Percentiles rank a stretch among this genome's conserved stretches.
Evolutionary conservation across 129 eudicot species (phyloP).

Genomic region (Chrysanthemum lavandulifolium): DNA sequence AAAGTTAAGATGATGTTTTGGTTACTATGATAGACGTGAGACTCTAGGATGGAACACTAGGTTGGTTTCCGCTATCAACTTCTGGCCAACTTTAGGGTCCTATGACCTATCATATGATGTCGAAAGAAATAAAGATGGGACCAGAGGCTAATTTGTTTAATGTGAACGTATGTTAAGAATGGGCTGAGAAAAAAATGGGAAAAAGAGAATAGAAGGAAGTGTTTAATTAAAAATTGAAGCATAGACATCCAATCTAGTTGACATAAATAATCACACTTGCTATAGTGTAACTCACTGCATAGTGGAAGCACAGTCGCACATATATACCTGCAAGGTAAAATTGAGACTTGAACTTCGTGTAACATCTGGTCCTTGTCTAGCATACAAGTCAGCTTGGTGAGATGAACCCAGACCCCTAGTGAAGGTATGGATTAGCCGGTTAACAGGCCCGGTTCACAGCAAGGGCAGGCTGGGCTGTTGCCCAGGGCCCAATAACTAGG

Average conservation of each 20-base stretch:
- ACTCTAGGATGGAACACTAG: background rate
- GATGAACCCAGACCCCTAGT: too few relatives aligned
- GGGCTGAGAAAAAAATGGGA: background rate
- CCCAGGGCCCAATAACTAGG: too few relatives aligned
- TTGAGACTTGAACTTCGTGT: background rate
- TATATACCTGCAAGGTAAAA: background rate
- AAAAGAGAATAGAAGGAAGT: background rate
- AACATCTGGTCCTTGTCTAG: slow-evolving; percentile 2
- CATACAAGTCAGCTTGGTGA: too few relatives aligned
- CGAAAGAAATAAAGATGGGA: too few relatives aligned
- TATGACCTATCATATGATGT: too few relatives aligned
- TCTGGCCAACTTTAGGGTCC: background rate
- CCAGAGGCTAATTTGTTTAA: too few relatives aligned
- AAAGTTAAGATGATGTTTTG: background rate
- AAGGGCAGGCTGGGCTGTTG: too few relatives aligned
- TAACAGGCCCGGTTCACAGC: too few relatives aligned
- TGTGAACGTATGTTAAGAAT: background rate
- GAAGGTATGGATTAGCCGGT: too few relatives aligned
- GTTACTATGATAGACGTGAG: background rate
- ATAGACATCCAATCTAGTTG: background rate
- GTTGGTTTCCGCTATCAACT: background rate
- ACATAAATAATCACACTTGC: background rate
- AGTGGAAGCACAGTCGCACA: background rate
- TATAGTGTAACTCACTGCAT: background rate
- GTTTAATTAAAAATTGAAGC: background rate